Conservation (phyloP, 805 yeast species). For the Starmerella davenportii region DNA sequence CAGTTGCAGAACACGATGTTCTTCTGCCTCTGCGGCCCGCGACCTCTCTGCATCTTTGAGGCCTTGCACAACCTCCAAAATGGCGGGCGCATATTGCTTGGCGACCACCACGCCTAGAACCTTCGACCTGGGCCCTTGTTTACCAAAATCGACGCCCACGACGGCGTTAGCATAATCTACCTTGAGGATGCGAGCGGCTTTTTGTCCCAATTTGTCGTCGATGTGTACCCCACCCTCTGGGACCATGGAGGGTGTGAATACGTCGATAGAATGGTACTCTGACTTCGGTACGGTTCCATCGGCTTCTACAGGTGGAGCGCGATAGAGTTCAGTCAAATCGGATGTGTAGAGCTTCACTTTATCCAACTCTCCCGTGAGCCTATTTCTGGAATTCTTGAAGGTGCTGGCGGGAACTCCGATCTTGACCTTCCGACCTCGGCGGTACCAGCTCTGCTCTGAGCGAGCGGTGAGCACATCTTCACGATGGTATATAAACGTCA, state of each 20-base stretch:
- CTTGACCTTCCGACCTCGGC: conserved; percentile 57
- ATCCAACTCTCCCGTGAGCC: conserved; percentile 13
- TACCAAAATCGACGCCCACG: conserved; percentile 59
- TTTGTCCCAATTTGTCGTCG: conserved; percentile 32
- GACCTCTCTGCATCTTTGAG: conserved; percentile 33
- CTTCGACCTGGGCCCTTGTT: conserved; percentile 31
- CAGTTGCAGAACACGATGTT: conserved; percentile 24
- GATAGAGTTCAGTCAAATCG: conserved; percentile 55
- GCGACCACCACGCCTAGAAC: conserved; percentile 66
- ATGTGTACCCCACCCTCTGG: conserved; percentile 62
- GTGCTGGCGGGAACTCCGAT: conserved; percentile 49
- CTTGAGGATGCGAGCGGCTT: conserved; percentile 52
- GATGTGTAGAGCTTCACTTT: conserved; percentile 41
- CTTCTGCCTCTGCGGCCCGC: conserved; percentile 25
- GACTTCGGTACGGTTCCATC: conserved; percentile 59
- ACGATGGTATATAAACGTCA: conserved; percentile 37
- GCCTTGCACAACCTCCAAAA: conserved; percentile 33
- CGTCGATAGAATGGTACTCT: conserved; percentile 67
- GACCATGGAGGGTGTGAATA: conserved; percentile 61
- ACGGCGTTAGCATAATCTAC: conserved; percentile 80
- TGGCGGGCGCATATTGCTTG: conserved; percentile 40
- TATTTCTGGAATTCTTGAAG: conserved; percentile 20
- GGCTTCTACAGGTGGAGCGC: conserved; percentile 40
- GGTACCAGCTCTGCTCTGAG: conserved; percentile 75
- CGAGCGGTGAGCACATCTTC: conserved; percentile 42